phyloP scores from a whole-genome alignment of 2,329 filamentous ascomycete genomes.

The Blastomyces emzantsi region DNA sequence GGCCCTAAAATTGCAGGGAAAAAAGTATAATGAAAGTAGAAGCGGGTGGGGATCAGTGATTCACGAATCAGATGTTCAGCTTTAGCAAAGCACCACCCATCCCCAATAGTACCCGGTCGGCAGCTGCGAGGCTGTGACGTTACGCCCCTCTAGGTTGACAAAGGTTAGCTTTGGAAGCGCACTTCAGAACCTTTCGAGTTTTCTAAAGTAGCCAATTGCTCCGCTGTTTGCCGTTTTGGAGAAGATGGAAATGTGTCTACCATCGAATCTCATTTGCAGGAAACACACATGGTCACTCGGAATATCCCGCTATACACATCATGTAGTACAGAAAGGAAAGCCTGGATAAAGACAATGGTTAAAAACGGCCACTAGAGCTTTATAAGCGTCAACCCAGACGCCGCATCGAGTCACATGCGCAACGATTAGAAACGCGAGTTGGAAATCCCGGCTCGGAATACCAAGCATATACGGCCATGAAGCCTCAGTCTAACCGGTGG shows the following conservation, averaged over 20 bases:
- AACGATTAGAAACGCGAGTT: neutral
- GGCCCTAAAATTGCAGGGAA: neutral
- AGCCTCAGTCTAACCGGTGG: neutral
- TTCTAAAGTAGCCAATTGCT: neutral
- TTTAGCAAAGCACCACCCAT: neutral
- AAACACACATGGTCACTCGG: neutral
- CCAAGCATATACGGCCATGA: neutral
- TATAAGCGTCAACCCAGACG: neutral
- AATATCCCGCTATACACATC: neutral
- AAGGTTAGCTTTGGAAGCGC: constrained; percentile 1
- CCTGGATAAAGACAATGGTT: constrained; percentile 1
- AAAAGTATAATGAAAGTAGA: neutral
- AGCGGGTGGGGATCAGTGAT: neutral
- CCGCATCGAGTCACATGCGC: constrained; percentile 6
- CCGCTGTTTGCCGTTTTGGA: neutral
- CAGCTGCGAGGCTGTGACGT: constrained; percentile 3
- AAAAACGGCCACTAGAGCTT: constrained; percentile 1
- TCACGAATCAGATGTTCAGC: neutral
- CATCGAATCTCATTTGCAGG: neutral
- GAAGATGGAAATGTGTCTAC: neutral
- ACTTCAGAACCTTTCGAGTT: neutral
- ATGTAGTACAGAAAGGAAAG: neutral
- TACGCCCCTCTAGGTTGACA: neutral
- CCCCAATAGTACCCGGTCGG: neutral
- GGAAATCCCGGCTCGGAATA: neutral